A percentile compares a stretch with the other conserved stretches of the same genome.
Evolutionary conservation across 352 stramenopile genomes (phyloP).

Genomic region (Hyaloperonospora brassicae): DNA sequence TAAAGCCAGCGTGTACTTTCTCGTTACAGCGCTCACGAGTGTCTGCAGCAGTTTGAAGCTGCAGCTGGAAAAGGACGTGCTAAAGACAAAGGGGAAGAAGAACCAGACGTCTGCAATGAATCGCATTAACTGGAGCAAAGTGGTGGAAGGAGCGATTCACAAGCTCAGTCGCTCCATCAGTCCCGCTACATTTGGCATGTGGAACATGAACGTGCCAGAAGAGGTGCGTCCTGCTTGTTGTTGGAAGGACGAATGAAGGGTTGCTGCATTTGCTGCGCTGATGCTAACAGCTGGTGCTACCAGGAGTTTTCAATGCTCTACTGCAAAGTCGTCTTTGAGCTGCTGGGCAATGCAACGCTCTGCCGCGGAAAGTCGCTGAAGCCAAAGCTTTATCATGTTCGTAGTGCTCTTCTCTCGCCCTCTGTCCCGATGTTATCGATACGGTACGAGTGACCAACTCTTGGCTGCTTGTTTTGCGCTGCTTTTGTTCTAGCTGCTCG

Average conservation of each 20-base stretch:
- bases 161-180: conserved; percentile 56
- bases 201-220: conserved; percentile 74
- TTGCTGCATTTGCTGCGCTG: neutral
- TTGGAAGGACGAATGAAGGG: neutral
- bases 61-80: conserved; percentile 52
- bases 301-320: conserved; percentile 77
- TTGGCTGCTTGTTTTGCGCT: neutral
- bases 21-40: conserved; percentile 49
- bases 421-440: neutral
- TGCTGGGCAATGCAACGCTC: conserved; percentile 56
- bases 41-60: conserved; percentile 42
- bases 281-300: neutral
- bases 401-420: neutral
- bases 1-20: conserved; percentile 65
- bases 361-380: conserved; percentile 57
- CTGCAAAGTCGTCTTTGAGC: conserved; percentile 56
- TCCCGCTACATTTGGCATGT: conserved; percentile 57
- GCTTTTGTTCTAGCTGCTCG: conserved; percentile 39
- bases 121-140: conserved; percentile 55
- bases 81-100: conserved; percentile 52
- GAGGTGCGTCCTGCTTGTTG: conserved; percentile 26
- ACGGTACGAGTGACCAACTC: neutral
- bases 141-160: conserved; percentile 48
- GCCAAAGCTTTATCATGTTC: conserved; percentile 59
- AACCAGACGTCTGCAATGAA: conserved; percentile 29